phyloP scores from a whole-genome alignment of 768 basidiomycete genomes.

The Suillus ampliporus region DNA sequence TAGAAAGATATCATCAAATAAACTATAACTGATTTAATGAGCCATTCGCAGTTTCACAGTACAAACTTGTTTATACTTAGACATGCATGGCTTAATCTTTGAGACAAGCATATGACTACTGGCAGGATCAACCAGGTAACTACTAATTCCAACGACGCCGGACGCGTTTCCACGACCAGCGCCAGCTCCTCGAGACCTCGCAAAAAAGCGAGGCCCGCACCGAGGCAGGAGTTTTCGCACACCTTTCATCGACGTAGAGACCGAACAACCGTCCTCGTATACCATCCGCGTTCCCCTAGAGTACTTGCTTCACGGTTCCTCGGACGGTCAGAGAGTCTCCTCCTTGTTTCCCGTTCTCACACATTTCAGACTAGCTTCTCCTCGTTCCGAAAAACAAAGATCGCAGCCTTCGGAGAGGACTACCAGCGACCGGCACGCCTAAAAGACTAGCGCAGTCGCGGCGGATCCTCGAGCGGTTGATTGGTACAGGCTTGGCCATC shows the following conservation, averaged over 20 bases:
- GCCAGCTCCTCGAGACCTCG: too few species aligned
- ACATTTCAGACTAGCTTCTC: neutral
- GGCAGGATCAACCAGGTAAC: constrained; percentile 87
- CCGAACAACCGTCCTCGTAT: constrained; percentile 33
- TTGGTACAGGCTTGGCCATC: neutral
- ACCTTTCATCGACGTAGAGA: constrained; percentile 28
- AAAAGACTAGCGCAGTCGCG: neutral
- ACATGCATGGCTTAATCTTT: constrained; percentile 87
- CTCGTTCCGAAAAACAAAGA: neutral
- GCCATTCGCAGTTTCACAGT: constrained; percentile 83
- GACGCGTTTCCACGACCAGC: too few species aligned
- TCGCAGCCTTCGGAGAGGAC: neutral
- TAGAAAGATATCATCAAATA: constrained; percentile 78
- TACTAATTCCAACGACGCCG: constrained; percentile 35
- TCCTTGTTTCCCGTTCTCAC: constrained; percentile 1
- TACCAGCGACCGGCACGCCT: neutral
- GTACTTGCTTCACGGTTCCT: neutral
- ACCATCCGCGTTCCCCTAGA: constrained; percentile 36
- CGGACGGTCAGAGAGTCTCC: neutral
- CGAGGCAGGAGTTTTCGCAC: too few species aligned
- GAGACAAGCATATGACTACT: constrained; percentile 87
- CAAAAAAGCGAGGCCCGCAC: too few species aligned
- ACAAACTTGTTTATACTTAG: constrained; percentile 76
- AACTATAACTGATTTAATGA: constrained; percentile 87
- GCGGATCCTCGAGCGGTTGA: neutral